phyloP scores from a whole-genome alignment of 2,329 filamentous ascomycete species.

The Ophiostoma quercus region DNA sequence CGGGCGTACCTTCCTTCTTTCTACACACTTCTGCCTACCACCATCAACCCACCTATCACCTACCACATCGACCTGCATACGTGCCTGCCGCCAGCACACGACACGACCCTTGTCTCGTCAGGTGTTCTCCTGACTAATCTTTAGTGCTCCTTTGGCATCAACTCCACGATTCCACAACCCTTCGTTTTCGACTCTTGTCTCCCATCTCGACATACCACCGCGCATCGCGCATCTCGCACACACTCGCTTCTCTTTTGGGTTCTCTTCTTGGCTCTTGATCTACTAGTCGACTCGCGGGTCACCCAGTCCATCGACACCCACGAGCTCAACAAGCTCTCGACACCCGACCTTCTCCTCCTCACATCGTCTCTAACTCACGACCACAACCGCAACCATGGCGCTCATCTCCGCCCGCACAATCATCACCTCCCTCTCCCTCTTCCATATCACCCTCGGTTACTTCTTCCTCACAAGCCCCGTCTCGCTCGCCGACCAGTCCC shows the following conservation, averaged over 20 bases:
- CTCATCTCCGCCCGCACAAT: slow-evolving; percentile 75
- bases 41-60: background rate
- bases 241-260: background rate
- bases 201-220: background rate
- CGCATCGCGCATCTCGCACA: background rate
- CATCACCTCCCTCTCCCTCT: slow-evolving; percentile 74
- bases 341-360: background rate
- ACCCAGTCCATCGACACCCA: background rate
- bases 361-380: background rate
- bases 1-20: background rate
- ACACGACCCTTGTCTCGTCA: slow-evolving; percentile 9
- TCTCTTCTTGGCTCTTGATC: background rate
- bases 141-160: background rate
- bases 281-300: background rate
- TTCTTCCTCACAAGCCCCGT: slow-evolving; percentile 73
- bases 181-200: background rate
- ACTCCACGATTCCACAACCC: background rate
- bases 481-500: slow-evolving; percentile 68
- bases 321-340: background rate
- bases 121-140: background rate
- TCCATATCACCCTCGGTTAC: slow-evolving; percentile 77
- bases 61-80: background rate
- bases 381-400: slow-evolving; percentile 56
- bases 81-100: background rate
- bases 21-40: background rate